These are phyloP conservation scores for Thermothelomyces thermophilus DNA, from an alignment of 2,329 filamentous ascomycete species.

Conservation along the genomic window DNA sequence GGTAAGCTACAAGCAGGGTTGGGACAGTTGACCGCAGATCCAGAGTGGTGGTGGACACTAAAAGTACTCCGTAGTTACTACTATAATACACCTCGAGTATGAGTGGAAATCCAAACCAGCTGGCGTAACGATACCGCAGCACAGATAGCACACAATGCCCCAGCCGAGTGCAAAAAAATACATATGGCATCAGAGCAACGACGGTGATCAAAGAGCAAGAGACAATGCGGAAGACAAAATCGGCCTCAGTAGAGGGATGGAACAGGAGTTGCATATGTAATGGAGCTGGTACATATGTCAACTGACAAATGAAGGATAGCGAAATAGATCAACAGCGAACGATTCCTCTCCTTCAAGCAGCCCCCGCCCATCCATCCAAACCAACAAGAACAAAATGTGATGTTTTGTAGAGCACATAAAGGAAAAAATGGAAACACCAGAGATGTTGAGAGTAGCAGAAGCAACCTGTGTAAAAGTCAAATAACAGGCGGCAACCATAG, in stretches of 20 bases:
- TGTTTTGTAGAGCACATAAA: neutral
- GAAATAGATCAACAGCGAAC: neutral
- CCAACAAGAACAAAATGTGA: neutral
- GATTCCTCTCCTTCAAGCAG: neutral
- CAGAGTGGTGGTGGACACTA: too few relatives aligned
- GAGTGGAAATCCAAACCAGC: too few relatives aligned
- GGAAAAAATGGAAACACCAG: neutral
- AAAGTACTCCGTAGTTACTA: too few relatives aligned
- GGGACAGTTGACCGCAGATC: too few relatives aligned
- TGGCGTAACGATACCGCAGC: too few relatives aligned
- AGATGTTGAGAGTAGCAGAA: neutral
- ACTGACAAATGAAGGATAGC: neutral
- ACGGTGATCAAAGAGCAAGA: too few relatives aligned
- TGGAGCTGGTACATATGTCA: neutral
- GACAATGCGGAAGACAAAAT: neutral
- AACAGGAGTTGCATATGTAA: neutral
- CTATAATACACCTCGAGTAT: too few relatives aligned
- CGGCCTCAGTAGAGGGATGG: neutral
- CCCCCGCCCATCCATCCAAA: neutral
- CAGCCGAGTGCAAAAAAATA: too few relatives aligned
- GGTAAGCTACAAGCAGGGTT: too few relatives aligned
- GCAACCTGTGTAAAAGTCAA: neutral
- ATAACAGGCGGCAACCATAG: neutral
- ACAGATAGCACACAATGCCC: too few relatives aligned
- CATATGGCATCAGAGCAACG: too few relatives aligned